Base-by-base conservation (phyloP, 257 asterid genomes). In the Penstemon davidsonii region DNA sequence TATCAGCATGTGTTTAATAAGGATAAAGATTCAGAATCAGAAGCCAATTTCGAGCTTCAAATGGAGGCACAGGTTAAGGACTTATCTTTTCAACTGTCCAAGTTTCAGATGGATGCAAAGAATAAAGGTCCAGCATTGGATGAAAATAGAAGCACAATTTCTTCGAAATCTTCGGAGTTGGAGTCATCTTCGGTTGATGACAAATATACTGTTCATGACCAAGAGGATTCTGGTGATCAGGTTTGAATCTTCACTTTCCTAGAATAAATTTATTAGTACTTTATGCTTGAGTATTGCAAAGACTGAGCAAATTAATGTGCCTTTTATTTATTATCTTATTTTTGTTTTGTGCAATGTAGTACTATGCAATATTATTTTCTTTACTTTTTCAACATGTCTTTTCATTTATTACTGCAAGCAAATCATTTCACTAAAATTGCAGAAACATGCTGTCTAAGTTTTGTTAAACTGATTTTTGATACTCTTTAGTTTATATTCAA, bases 31-130 rank as follows among this genome's bases (percentile, higher is more conserved):
- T 66, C 82, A 74, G 82, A 73, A 4, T 69, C 78, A 9, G 86
- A 82, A 62, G 77, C 79, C 58, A 81, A 56, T 64, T 82, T 77
- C 59, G 74, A 74, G 76, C 76, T 70, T 78, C 83, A 74, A 66
- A 75, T 73, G 72, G 84, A 78, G 71, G 69, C 80, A 44, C 80
- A 80, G 55, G 54, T 70, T 65, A 75, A 75, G 68, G 75, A 71
- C 60, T 52, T 74, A 55, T 71, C 80, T 36, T 88, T 65, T 60
- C 63, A 75, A 45, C 86, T 67, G 71, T 54, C 55, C 64, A 44
- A 55, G 59, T 59, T 78, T 75, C 74, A 62, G 60, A 76, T 57
- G 72, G 62, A 47, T 12, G 84, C 73, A 66, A 66, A 71, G 74
- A 62, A 55, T 15, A 77, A 66, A 56, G 64, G 69, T 67, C 77